These are phyloP conservation scores for Cordyceps farinosa DNA, from an alignment of 2,329 filamentous ascomycete species.

Conservation along the genomic window DNA sequence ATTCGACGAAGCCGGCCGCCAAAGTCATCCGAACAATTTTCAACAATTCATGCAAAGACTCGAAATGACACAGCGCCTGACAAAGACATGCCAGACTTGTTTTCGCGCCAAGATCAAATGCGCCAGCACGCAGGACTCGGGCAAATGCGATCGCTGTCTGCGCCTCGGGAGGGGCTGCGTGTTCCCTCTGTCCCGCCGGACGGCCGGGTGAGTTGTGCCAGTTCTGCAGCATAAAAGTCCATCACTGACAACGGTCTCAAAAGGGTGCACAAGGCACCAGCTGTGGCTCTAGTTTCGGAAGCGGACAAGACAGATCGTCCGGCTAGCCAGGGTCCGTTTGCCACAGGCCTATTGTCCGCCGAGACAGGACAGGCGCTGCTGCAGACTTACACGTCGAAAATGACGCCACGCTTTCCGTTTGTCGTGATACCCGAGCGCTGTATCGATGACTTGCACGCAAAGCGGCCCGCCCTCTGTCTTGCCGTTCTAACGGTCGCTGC, in stretches of 20 bases:
- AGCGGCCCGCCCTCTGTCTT: slow-evolving; percentile 27
- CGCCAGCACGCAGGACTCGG: slow-evolving; percentile 32
- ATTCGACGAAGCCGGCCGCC: too few species aligned
- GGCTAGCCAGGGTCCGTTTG: slow-evolving; percentile 22
- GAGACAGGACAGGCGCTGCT: slow-evolving; percentile 27
- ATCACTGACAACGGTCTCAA: background rate
- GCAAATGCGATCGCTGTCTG: slow-evolving; percentile 32
- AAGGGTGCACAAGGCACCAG: background rate
- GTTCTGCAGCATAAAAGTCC: background rate
- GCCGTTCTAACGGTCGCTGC: slow-evolving; percentile 29
- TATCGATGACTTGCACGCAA: slow-evolving; percentile 22
- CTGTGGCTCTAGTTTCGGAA: too few species aligned
- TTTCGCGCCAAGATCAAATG: slow-evolving; percentile 36
- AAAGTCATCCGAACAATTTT: too few species aligned
- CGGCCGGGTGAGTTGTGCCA: slow-evolving; percentile 9
- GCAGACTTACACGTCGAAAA: slow-evolving; percentile 24
- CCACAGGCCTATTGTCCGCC: slow-evolving; percentile 22
- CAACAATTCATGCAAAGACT: too few species aligned
- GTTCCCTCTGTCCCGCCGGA: slow-evolving; percentile 30
- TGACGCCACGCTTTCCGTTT: slow-evolving; percentile 30
- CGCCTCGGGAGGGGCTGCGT: slow-evolving; percentile 32
- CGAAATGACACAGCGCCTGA: too few species aligned
- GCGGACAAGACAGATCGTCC: too few species aligned
- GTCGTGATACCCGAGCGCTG: slow-evolving; percentile 24
- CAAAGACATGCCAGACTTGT: slow-evolving; percentile 34